These are phyloP conservation scores for Eutypella sp. DNA, from an alignment of 2,329 filamentous ascomycete species.

Conservation along the genomic window DNA sequence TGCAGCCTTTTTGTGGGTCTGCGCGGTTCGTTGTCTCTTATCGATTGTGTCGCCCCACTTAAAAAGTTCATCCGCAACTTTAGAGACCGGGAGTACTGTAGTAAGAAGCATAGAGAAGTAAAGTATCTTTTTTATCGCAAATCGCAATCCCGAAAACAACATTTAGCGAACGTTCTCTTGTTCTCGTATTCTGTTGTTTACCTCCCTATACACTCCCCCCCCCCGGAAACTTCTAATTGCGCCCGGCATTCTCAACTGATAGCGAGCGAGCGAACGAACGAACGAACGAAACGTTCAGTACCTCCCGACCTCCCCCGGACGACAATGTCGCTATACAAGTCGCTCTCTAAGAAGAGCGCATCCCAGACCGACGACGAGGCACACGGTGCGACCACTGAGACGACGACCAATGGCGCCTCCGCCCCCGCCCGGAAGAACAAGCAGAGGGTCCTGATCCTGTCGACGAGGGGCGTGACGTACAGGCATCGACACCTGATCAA, in stretches of 20 bases:
- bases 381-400: constrained; percentile 37
- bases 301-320: background rate
- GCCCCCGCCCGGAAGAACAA: constrained; percentile 59
- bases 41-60: background rate
- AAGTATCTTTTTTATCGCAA: background rate
- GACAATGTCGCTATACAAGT: constrained; percentile 67
- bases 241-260: background rate
- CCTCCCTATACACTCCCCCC: too few relatives aligned
- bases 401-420: constrained; percentile 42
- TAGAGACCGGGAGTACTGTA: background rate
- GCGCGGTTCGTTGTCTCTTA: too few relatives aligned
- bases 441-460: constrained; percentile 81
- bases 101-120: background rate
- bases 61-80: background rate
- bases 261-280: constrained; percentile 12
- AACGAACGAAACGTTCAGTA: too few relatives aligned
- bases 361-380: constrained; percentile 30
- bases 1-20: too few relatives aligned
- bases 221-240: background rate
- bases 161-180: too few relatives aligned
- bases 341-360: constrained; percentile 56
- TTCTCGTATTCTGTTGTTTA: too few relatives aligned
- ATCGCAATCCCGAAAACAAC: too few relatives aligned
- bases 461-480: constrained; percentile 87
- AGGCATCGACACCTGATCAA: constrained; percentile 89